Percentiles rank a stretch among this genome's conserved stretches.
These are phyloP conservation scores for Ustilago nuda DNA, from an alignment of 1,284 basidiomycete species.

Conservation along the genomic window DNA sequence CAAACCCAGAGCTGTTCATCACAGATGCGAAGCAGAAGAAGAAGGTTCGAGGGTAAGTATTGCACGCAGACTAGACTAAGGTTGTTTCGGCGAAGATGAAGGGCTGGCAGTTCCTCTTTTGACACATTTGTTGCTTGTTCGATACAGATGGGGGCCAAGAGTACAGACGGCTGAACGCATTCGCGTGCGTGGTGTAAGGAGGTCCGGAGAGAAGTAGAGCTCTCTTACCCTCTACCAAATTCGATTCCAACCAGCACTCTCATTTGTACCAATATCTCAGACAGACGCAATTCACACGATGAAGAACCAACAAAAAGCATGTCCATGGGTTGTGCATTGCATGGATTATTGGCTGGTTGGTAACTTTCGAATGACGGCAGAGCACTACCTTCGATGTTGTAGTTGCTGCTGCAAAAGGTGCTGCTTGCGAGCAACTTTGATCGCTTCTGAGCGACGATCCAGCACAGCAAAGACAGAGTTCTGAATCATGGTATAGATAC, in stretches of 20 bases:
- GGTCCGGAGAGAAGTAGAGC: slow-evolving; percentile 60
- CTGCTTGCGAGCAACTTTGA: slow-evolving; percentile 33
- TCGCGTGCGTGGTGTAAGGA: slow-evolving; percentile 58
- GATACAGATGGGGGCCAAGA: slow-evolving; percentile 73
- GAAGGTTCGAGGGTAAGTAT: slow-evolving; percentile 74
- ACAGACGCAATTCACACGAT: slow-evolving; percentile 1
- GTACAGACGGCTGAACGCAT: slow-evolving; percentile 76
- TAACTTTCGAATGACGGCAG: not conserved
- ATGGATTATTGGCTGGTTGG: not conserved
- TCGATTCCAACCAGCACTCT: not conserved
- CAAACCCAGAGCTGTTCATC: slow-evolving; percentile 75
- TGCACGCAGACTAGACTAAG: not conserved
- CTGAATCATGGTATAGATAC: slow-evolving; percentile 81
- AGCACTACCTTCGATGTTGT: slow-evolving; percentile 10
- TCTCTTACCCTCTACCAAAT: not conserved
- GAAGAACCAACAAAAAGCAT: not conserved
- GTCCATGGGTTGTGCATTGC: not conserved
- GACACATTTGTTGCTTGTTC: not conserved
- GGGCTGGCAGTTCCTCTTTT: not conserved
- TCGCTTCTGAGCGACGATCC: slow-evolving; percentile 48
- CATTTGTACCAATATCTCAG: slow-evolving; percentile 27
- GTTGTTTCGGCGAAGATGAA: not conserved
- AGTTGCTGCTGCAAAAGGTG: slow-evolving; percentile 32
- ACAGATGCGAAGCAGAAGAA: slow-evolving; percentile 78
- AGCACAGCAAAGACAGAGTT: slow-evolving; percentile 75